Conservation (phyloP, 139 green algal species). For the Micromonas commoda region DNA sequence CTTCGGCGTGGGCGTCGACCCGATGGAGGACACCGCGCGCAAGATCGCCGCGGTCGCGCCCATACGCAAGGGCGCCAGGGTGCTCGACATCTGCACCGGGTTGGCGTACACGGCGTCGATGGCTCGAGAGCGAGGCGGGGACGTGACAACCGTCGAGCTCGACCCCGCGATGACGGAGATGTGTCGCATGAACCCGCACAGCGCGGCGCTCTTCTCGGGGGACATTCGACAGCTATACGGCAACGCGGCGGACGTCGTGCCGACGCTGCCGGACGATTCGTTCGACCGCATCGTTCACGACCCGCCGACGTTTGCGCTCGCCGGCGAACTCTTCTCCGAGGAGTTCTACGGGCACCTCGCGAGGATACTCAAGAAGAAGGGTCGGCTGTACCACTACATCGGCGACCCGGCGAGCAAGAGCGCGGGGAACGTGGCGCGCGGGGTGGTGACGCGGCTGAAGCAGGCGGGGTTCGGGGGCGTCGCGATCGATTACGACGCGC, state of each 20-base stretch:
- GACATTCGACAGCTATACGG: slow-evolving; percentile 11
- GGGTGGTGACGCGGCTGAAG: slow-evolving; percentile 12
- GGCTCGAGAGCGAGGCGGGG: neutral
- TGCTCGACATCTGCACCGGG: slow-evolving; percentile 26
- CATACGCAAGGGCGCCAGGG: neutral
- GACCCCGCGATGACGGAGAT: slow-evolving; percentile 26
- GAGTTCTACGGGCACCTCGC: slow-evolving; percentile 2
- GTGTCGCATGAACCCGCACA: slow-evolving; percentile 24
- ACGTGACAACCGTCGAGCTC: slow-evolving; percentile 24
- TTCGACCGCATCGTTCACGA: slow-evolving; percentile 28
- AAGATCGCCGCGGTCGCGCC: slow-evolving; percentile 13
- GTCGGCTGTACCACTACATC: slow-evolving; percentile 19
- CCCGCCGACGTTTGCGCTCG: slow-evolving; percentile 25
- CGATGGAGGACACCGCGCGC: slow-evolving; percentile 13
- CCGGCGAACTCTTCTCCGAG: slow-evolving; percentile 16
- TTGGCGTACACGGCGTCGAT: slow-evolving; percentile 21
- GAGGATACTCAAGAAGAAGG: neutral
- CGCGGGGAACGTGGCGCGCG: neutral
- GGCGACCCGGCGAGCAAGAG: neutral
- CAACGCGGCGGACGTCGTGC: slow-evolving; percentile 15
- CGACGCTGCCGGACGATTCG: neutral
- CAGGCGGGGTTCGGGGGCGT: neutral
- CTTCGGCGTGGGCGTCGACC: slow-evolving; percentile 24
- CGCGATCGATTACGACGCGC: slow-evolving; percentile 20
- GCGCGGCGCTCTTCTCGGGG: neutral